A percentile compares a stretch with the other conserved stretches of the same genome.
Evolutionary conservation across 2,329 filamentous ascomycete species (phyloP).

Genomic region (Hypoxylon sp.): DNA sequence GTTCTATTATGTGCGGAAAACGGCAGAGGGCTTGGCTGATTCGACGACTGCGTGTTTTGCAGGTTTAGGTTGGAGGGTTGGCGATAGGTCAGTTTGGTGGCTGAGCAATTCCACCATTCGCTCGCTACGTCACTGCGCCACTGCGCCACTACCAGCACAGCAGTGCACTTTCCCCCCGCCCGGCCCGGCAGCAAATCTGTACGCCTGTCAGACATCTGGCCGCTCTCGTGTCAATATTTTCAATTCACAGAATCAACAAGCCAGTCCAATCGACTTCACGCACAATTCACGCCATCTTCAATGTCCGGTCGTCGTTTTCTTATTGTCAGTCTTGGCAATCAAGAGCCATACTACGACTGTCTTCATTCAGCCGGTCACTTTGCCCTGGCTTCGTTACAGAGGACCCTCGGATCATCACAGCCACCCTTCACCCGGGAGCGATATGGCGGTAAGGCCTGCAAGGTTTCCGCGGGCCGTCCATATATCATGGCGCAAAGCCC

Average conservation of each 20-base stretch:
- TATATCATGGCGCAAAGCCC: conserved; percentile 78
- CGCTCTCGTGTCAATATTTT: too few relatives aligned
- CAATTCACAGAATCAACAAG: neutral
- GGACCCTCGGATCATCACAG: conserved; percentile 54
- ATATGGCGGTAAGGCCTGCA: conserved; percentile 59
- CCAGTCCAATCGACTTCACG: neutral
- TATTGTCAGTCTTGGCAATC: conserved; percentile 89
- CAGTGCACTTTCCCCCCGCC: neutral
- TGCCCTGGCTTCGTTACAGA: conserved; percentile 69
- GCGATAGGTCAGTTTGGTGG: conserved; percentile 16
- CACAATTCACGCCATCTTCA: neutral
- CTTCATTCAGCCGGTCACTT: conserved; percentile 89
- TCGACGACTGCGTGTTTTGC: neutral
- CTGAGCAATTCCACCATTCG: conserved; percentile 15
- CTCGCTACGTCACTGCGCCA: neutral
- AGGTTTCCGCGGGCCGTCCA: conserved; percentile 57
- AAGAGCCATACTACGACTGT: conserved; percentile 75
- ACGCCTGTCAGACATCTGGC: too few relatives aligned
- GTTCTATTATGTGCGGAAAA: neutral
- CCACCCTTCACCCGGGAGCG: conserved; percentile 58
- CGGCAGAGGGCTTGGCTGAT: neutral
- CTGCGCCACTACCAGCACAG: conserved; percentile 21
- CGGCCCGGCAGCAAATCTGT: neutral
- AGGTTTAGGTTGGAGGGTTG: conserved; percentile 10
- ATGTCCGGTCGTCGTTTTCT: conserved; percentile 65